phyloP scores from a whole-genome alignment of 139 green algal species.

The Mesostigma viride region DNA sequence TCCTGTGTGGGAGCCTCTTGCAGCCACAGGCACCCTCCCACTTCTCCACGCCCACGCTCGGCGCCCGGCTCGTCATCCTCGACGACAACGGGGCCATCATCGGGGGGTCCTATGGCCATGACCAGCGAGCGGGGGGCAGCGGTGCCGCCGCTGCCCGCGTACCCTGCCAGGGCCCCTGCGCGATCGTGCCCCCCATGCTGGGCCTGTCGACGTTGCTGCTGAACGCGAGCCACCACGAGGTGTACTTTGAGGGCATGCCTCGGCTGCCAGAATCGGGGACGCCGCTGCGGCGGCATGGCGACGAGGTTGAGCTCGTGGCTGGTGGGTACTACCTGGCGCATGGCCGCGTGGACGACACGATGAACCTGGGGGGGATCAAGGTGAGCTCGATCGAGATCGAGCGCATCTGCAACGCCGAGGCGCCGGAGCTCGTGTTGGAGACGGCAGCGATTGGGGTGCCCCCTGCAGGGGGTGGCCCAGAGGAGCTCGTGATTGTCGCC shows the following conservation, averaged over 20 bases:
- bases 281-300: constrained; percentile 83
- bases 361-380: constrained; percentile 86
- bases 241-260: constrained; percentile 85
- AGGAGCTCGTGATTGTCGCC: constrained; percentile 69
- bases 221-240: constrained; percentile 63
- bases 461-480: constrained; percentile 57
- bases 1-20: constrained; percentile 53
- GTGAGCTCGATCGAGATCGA: constrained; percentile 81
- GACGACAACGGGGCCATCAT: too few relatives aligned
- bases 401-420: constrained; percentile 43
- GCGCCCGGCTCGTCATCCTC: constrained; percentile 42
- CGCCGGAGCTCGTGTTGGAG: constrained; percentile 40
- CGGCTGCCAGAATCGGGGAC: too few relatives aligned
- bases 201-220: constrained; percentile 70
- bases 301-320: constrained; percentile 61
- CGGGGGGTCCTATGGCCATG: too few relatives aligned
- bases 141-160: too few relatives aligned
- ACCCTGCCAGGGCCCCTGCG: constrained; percentile 43
- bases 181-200: constrained; percentile 58
- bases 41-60: constrained; percentile 65
- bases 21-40: constrained; percentile 50
- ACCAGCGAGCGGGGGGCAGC: too few relatives aligned
- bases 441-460: constrained; percentile 67
- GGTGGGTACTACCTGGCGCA: constrained; percentile 54
- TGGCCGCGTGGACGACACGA: constrained; percentile 85